Conservation (phyloP, 2,329 filamentous ascomycete species). For the Coniochaeta pulveracea region DNA sequence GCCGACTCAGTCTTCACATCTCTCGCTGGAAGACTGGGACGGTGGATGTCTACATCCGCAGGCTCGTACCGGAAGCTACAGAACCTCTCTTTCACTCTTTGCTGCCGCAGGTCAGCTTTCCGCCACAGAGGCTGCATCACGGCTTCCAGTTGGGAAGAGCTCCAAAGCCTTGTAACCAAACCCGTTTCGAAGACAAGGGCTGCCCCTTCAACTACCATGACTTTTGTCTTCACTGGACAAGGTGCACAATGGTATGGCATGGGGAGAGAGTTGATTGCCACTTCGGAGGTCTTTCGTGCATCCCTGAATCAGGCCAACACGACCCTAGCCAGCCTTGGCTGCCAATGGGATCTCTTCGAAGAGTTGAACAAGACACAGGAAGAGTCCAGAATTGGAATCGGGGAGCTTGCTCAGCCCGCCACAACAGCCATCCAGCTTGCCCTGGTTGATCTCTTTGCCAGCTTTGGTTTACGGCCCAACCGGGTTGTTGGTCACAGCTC, state of each 20-base stretch:
- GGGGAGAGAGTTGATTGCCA: conserved; percentile 21
- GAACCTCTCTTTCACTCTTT: conserved; percentile 15
- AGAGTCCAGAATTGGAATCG: conserved; percentile 6
- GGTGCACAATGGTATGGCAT: conserved; percentile 21
- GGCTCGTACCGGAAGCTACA: too few relatives aligned
- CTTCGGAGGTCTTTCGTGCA: conserved; percentile 10
- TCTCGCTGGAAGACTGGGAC: background rate
- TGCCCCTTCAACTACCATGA: background rate
- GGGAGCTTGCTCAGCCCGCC: conserved; percentile 9
- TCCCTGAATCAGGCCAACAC: conserved; percentile 12
- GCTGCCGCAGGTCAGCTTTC: conserved; percentile 13
- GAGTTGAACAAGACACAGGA: conserved; percentile 14
- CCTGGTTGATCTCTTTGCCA: conserved; percentile 6
- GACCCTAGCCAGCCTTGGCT: conserved; percentile 11
- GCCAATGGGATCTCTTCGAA: conserved; percentile 14
- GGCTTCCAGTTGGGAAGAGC: conserved; percentile 4
- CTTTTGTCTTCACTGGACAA: conserved; percentile 25
- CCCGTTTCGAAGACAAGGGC: conserved; percentile 1
- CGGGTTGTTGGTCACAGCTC: conserved; percentile 12
- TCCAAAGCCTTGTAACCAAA: background rate
- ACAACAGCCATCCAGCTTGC: conserved; percentile 9
- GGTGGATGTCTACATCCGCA: too few relatives aligned
- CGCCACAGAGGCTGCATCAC: conserved; percentile 5
- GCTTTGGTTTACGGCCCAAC: conserved; percentile 5
- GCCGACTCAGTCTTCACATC: background rate